phyloP scores from a whole-genome alignment of 1,284 basidiomycete species.

The Golubevia sp. region DNA sequence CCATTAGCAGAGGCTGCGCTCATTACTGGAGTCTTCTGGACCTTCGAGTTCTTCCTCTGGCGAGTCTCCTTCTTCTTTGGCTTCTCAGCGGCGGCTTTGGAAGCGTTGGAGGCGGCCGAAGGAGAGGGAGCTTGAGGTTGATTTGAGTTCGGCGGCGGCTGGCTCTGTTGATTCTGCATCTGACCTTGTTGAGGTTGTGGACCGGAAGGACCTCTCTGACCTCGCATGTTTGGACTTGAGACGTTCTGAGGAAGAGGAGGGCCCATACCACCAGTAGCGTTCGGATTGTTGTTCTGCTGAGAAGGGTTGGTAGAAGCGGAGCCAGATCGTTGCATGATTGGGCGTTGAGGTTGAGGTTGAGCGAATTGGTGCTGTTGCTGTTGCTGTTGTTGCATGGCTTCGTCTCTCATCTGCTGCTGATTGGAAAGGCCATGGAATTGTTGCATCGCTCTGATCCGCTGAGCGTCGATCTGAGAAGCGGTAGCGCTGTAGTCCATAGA shows the following conservation, averaged over 20 bases:
- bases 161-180: slow-evolving; percentile 19
- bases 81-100: slow-evolving; percentile 32
- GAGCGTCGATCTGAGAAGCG: slow-evolving; percentile 15
- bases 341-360: slow-evolving; percentile 19
- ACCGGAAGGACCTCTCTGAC: too few species aligned
- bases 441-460: slow-evolving; percentile 13
- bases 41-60: slow-evolving; percentile 14
- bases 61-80: slow-evolving; percentile 36
- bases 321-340: slow-evolving; percentile 22
- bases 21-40: slow-evolving; percentile 34
- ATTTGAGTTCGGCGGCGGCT: slow-evolving; percentile 13
- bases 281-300: neutral
- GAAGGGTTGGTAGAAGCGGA: slow-evolving; percentile 15
- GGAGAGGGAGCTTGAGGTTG: slow-evolving; percentile 8
- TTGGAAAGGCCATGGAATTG: too few species aligned
- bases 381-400: slow-evolving; percentile 16
- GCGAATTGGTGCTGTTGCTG: slow-evolving; percentile 23
- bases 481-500: neutral
- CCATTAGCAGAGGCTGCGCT: slow-evolving; percentile 27
- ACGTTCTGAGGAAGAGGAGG: slow-evolving; percentile 29
- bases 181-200: slow-evolving; percentile 8
- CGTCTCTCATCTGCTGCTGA: slow-evolving; percentile 6
- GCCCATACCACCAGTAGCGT: slow-evolving; percentile 29
- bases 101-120: slow-evolving; percentile 14
- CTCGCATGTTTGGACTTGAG: slow-evolving; percentile 17